Base-by-base conservation (phyloP, 1,284 basidiomycete genomes). In the Butyriboletus regius region DNA sequence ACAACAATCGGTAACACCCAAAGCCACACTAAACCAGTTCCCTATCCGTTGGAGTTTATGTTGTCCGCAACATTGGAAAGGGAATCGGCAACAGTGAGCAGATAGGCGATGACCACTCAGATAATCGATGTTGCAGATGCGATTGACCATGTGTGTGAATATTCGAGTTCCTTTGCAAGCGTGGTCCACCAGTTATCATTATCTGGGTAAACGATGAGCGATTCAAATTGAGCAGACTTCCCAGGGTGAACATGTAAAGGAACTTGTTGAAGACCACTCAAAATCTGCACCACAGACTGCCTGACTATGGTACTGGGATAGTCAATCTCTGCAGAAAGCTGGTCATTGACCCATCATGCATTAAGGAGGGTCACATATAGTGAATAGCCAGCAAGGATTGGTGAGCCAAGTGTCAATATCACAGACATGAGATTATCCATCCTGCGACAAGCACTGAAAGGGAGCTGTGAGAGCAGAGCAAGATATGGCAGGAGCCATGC, bases 401-500 rank as follows among this genome's bases (percentile, higher is more conserved):
- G 68, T 2, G 69, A 70, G 4, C 68, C 67, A 15, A 72, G 53
- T 13, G 67, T 61, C 39, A 70, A 46, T 18, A 61, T 9, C 1
- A 54, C 59, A 28, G 69, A 68, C 56, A 66, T 55, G 38, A 70
- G 48, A 20, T 70, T 64, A 20, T 69, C 61, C 13, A 33, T 47
- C 20, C 53, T 56, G 32, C 49, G 50, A 1, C 12, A 47, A 24
- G 67, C 61, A 15, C 72, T 72, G 35, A 72, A 75, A 1, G 74
- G 74, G 5, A 75, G 63, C 41, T 75, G 73, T 0, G 73, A 73
- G 14, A 75, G 45, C 1, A 64, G 56, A 3, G 74, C 70, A 13
- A 75, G 67, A 60, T 72, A 75, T 13, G 74, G 75, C 1, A 76
- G 52, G 2, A 75, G 62, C 74, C 75, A 75, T 0, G 69, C 60